These are phyloP conservation scores for Penicillium soppii DNA, from an alignment of 495 filamentous ascomycete genomes.

Conservation along the genomic window DNA sequence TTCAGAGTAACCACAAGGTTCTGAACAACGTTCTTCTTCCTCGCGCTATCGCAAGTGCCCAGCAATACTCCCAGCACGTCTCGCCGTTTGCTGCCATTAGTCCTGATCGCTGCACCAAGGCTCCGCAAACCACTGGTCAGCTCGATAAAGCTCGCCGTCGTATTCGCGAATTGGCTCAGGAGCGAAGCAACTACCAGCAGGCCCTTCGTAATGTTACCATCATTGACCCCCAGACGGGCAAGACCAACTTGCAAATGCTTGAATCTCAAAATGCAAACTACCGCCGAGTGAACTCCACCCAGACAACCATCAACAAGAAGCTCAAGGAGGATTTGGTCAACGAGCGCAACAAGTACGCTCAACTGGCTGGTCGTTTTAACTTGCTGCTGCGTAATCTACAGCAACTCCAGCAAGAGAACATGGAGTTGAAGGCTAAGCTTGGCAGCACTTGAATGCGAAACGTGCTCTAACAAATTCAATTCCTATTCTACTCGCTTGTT, in stretches of 20 bases:
- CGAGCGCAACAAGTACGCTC: neutral
- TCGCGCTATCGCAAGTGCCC: neutral
- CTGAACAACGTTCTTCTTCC: neutral
- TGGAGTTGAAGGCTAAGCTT: neutral
- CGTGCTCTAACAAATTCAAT: too few relatives aligned
- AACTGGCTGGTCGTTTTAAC: neutral
- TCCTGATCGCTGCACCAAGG: too few relatives aligned
- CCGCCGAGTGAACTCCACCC: neutral
- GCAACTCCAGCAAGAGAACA: neutral
- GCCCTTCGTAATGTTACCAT: neutral
- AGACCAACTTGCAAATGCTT: neutral
- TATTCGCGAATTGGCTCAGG: neutral
- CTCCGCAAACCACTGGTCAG: neutral
- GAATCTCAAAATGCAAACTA: neutral
- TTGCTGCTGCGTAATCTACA: neutral
- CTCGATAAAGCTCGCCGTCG: neutral
- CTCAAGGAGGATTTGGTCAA: neutral
- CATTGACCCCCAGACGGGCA: neutral
- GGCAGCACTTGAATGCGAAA: neutral
- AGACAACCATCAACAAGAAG: neutral
- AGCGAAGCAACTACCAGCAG: neutral
- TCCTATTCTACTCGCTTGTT: too few relatives aligned
- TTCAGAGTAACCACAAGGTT: neutral
- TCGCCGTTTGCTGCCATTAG: neutral
- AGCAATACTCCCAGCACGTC: neutral